These are phyloP conservation scores for Lathyrus aphaca DNA, from an alignment of 306 rosid genomes.

Conservation along the genomic window DNA sequence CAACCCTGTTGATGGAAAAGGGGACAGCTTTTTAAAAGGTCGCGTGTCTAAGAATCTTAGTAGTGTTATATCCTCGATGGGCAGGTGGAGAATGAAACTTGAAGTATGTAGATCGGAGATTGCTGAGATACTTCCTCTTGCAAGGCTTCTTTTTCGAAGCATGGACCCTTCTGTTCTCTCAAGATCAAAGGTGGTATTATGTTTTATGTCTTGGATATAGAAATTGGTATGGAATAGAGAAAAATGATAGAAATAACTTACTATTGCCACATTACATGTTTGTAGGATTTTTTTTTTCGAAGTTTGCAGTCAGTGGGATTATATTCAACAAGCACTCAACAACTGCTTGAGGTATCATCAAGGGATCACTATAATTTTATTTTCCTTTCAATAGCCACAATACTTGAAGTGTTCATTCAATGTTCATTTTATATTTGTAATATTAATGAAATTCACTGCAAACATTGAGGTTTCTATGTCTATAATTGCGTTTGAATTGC, in stretches of 20 bases:
- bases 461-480: conserved; percentile 16
- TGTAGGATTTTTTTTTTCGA: conserved; percentile 86
- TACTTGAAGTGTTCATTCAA: conserved; percentile 14
- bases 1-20: conserved; percentile 57
- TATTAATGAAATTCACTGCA: conserved; percentile 15
- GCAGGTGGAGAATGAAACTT: conserved; percentile 96
- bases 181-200: conserved; percentile 81
- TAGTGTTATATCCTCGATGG: conserved; percentile 90
- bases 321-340: conserved; percentile 54
- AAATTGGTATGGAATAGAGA: too few species aligned
- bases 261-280: conserved; percentile 31
- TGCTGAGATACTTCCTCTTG: conserved; percentile 97
- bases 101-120: conserved; percentile 87
- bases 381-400: conserved; percentile 31
- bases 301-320: conserved; percentile 82
- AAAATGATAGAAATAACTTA: too few species aligned
- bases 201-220: conserved; percentile 28
- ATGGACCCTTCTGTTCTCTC: conserved; percentile 84
- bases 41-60: conserved; percentile 75
- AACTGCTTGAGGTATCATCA: conserved; percentile 75
- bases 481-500: conserved; percentile 39
- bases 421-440: conserved; percentile 21
- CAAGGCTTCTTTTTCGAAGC: conserved; percentile 83
- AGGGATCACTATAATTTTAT: conserved; percentile 12
- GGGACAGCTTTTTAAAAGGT: conserved; percentile 55